phyloP scores from a whole-genome alignment of 2,329 filamentous ascomycete species.

The Calonectria hawksworthii region DNA sequence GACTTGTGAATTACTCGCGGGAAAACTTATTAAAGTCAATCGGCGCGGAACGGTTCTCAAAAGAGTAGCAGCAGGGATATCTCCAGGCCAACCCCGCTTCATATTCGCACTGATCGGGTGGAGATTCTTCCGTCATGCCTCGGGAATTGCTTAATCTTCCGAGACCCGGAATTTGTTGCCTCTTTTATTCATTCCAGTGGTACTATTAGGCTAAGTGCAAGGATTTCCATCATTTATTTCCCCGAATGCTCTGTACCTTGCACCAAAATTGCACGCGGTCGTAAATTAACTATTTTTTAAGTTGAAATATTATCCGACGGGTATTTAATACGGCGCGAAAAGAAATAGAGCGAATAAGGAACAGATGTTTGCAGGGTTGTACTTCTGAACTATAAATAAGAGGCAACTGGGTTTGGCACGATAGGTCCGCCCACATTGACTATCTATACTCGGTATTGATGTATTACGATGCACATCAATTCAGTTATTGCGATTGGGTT shows the following conservation, averaged over 20 bases:
- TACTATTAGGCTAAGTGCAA: slow-evolving; percentile 1
- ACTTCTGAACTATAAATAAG: not conserved
- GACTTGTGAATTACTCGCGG: not conserved
- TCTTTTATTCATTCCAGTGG: not conserved
- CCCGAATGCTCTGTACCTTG: not conserved
- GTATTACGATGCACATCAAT: not conserved
- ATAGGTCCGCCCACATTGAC: too few relatives aligned
- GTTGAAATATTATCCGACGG: not conserved
- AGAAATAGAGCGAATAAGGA: not conserved
- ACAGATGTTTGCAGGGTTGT: not conserved
- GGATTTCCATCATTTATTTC: too few relatives aligned
- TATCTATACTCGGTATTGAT: not conserved
- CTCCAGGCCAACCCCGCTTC: not conserved
- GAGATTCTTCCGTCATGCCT: not conserved
- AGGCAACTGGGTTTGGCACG: not conserved
- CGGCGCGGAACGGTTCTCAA: not conserved
- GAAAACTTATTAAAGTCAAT: not conserved
- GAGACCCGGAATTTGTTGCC: not conserved
- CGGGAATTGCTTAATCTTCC: not conserved
- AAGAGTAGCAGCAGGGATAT: not conserved
- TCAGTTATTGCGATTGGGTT: not conserved
- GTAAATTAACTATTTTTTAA: not conserved
- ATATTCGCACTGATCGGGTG: not conserved
- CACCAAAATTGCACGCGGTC: too few relatives aligned
- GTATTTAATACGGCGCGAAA: not conserved